phyloP scores from a whole-genome alignment of 2,329 filamentous ascomycete species.

The Raffaelea albimanens region DNA sequence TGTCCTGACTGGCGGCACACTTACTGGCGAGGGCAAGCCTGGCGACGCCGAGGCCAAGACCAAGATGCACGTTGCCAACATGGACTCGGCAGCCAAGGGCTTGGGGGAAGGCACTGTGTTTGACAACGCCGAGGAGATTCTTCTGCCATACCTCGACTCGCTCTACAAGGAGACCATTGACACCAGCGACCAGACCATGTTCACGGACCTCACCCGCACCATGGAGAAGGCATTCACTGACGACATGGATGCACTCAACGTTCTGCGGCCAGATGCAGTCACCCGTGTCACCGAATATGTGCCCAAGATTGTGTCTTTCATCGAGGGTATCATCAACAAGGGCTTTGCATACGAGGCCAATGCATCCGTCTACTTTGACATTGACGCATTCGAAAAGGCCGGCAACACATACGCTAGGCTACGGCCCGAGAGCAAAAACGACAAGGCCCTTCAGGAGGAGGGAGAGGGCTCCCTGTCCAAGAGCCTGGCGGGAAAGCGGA shows the following conservation, averaged over 20 bases:
- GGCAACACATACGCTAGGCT: conserved; percentile 58
- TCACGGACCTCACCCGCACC: conserved; percentile 53
- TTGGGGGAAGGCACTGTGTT: conserved; percentile 34
- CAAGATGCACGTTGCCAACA: conserved; percentile 17
- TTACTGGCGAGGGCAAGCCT: conserved; percentile 13
- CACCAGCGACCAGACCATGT: conserved; percentile 55
- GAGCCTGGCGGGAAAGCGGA: conserved; percentile 49
- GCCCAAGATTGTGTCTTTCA: conserved; percentile 49
- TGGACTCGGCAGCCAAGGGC: conserved; percentile 15
- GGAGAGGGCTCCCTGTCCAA: conserved; percentile 57
- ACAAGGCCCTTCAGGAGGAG: conserved; percentile 54
- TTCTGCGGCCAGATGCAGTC: conserved; percentile 52
- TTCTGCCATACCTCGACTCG: conserved; percentile 56
- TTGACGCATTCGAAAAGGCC: conserved; percentile 53
- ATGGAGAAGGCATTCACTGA: conserved; percentile 60
- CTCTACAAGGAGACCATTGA: conserved; percentile 46
- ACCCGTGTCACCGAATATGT: conserved; percentile 63
- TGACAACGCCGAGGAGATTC: conserved; percentile 48
- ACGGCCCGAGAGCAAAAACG: conserved; percentile 60
- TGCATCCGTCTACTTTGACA: conserved; percentile 65
- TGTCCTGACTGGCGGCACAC: conserved; percentile 14
- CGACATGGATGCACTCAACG: conserved; percentile 58
- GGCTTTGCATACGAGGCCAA: conserved; percentile 55
- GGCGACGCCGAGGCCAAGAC: conserved; percentile 18
- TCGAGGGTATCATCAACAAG: conserved; percentile 56